Conservation (phyloP, 306 rosid genomes). For the Trichosanthes truncata region DNA sequence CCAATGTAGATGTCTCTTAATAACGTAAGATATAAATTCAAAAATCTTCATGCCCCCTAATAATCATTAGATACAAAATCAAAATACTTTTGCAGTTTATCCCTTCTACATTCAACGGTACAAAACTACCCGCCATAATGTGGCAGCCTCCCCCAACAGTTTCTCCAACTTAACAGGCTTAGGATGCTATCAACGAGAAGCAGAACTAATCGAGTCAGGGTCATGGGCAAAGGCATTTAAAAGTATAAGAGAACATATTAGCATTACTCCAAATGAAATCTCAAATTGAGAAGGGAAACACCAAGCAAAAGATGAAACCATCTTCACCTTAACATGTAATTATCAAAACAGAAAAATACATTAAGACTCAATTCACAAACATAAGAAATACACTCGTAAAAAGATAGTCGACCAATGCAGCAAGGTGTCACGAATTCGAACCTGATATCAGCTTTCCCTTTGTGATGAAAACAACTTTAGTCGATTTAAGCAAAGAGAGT, state of each 20-base stretch:
- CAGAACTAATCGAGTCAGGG: neutral
- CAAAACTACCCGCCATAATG: too few relatives aligned
- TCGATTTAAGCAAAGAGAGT: conserved; percentile 1
- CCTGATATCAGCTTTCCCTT: neutral
- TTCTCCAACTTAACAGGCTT: neutral
- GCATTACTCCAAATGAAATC: neutral
- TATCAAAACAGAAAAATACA: neutral
- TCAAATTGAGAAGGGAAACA: neutral
- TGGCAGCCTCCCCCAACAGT: too few relatives aligned
- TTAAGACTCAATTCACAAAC: neutral
- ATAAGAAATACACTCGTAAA: neutral
- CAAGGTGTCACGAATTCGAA: neutral
- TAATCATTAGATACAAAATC: too few relatives aligned
- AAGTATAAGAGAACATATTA: neutral
- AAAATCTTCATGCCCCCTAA: too few relatives aligned
- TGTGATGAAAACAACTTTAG: neutral
- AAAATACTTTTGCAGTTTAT: too few relatives aligned
- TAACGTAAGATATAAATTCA: too few relatives aligned
- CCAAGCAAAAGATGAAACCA: neutral
- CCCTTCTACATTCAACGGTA: too few relatives aligned
- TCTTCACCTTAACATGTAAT: conserved; percentile 1
- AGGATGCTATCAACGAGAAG: neutral
- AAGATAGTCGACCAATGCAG: neutral
- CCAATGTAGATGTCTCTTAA: too few relatives aligned
- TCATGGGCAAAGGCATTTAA: neutral